These are phyloP conservation scores for Quercus parvula DNA, from an alignment of 306 rosid genomes.

Conservation along the genomic window DNA sequence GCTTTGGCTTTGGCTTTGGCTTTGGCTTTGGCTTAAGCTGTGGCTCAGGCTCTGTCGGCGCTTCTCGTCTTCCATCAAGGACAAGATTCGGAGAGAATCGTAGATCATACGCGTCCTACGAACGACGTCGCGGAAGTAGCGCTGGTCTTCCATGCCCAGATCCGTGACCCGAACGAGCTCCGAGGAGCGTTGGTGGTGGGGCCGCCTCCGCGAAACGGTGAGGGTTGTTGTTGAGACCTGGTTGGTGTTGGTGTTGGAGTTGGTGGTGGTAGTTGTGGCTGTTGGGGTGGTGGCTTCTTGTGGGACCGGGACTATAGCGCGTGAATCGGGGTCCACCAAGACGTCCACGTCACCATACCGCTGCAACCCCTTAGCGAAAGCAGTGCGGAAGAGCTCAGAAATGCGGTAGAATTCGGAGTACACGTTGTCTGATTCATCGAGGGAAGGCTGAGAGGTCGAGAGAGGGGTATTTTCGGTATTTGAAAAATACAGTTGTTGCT, in stretches of 20 bases:
- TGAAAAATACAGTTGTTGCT: conserved; percentile 8
- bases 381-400: conserved; percentile 53
- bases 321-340: conserved; percentile 42
- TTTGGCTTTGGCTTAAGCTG: too few relatives aligned
- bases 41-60: conserved; percentile 14
- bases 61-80: conserved; percentile 48
- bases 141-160: conserved; percentile 48
- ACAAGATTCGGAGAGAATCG: conserved; percentile 63
- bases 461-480: conserved; percentile 20
- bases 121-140: conserved; percentile 56
- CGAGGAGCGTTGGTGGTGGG: conserved; percentile 30
- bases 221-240: conserved; percentile 16
- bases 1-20: too few relatives aligned
- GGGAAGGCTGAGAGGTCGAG: conserved; percentile 17
- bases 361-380: conserved; percentile 38
- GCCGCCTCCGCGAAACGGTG: conserved; percentile 23
- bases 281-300: conserved; percentile 11
- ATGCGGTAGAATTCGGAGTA: conserved; percentile 56
- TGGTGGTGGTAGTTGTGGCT: not conserved
- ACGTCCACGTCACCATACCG: conserved; percentile 21
- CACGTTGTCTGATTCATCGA: conserved; percentile 29
- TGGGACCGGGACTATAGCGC: conserved; percentile 65
- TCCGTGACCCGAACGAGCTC: conserved; percentile 80
- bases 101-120: conserved; percentile 70
- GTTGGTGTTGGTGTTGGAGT: not conserved